Evolutionary conservation across 768 basidiomycete species (phyloP), one percentile per base, ranked within the genome.

Genomic region (Ramaria rubella): DNA sequence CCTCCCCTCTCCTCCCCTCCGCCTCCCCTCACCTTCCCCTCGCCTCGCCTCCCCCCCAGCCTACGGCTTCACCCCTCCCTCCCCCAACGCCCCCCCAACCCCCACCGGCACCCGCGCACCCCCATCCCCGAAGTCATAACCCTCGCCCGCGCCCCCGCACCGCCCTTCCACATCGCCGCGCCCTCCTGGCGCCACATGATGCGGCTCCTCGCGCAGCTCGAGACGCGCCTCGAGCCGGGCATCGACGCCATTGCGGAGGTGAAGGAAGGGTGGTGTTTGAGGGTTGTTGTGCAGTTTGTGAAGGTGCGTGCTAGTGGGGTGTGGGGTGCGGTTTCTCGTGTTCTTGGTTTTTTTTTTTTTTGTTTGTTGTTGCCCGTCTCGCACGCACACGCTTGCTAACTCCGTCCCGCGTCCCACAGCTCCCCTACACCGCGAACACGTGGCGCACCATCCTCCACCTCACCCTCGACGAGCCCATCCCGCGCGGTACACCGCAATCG

Each of bases 401-500:
- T n/a, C n/a, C n/a, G n/a, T n/a, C n/a, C n/a, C n/a, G n/a, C n/a
- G n/a, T 46, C 48, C 24, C n/a, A 24, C 55, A 90, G 87, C 75
- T 83, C 8, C 81, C 86, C 62, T 80, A 77, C 36, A 64, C 74
- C 19, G 76, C 83, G 0, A 63, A 70, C 4, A 80, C 83, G 17
- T 92, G 90, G 90, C 78, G 85, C 53, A 83, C 83, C 9, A 72
- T 91, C 21, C 67, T 91, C 15, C 91, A 88, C 77, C 81, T 92
- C 61, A 84, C 86, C 1, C 79, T 88, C 53, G 90, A 92, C 63
- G 74, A 82, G 62, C 81, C 83, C 1, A 65, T 81, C 1, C 85
- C 87, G 27, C 62, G 73, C 3, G 72, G 71, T 12, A 58, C 74
- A 12, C 74, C 70, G 4, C 72, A 72, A 36, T 72, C 75, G 2